Conservation (phyloP, 495 filamentous ascomycete species). For the Lepraria neglecta region DNA sequence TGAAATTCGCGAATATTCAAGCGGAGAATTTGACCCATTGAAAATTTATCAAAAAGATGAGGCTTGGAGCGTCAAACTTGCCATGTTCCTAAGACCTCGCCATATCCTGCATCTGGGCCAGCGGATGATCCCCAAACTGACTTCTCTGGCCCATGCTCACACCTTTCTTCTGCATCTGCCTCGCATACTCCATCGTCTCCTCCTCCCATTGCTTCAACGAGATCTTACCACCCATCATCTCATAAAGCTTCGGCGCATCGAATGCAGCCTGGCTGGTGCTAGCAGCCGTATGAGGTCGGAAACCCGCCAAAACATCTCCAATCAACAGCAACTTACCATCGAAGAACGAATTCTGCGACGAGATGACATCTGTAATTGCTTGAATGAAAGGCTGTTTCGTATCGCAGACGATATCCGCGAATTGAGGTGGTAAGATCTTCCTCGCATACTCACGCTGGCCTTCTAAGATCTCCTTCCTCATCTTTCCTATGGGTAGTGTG, state of each 20-base stretch:
- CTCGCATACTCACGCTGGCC: slow-evolving; percentile 39
- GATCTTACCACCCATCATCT: slow-evolving; percentile 39
- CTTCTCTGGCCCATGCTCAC: slow-evolving; percentile 45
- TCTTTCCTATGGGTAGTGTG: slow-evolving; percentile 47
- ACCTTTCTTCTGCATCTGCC: slow-evolving; percentile 39
- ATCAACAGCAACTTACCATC: slow-evolving; percentile 47
- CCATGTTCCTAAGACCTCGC: slow-evolving; percentile 7
- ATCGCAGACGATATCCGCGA: slow-evolving; percentile 46
- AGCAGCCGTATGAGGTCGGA: slow-evolving; percentile 51
- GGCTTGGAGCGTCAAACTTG: too few relatives aligned
- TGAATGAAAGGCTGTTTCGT: slow-evolving; percentile 49
- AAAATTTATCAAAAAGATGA: too few relatives aligned
- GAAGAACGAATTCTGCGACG: slow-evolving; percentile 40
- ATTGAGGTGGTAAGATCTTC: slow-evolving; percentile 43
- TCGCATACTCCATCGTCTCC: slow-evolving; percentile 41
- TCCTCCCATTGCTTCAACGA: slow-evolving; percentile 38
- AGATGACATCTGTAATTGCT: slow-evolving; percentile 48
- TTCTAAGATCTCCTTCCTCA: slow-evolving; percentile 38
- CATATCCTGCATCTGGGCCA: slow-evolving; percentile 33
- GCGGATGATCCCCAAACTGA: slow-evolving; percentile 34
- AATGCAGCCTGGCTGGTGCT: slow-evolving; percentile 47
- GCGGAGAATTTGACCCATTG: too few relatives aligned
- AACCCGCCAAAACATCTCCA: slow-evolving; percentile 51
- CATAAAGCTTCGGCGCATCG: slow-evolving; percentile 42
- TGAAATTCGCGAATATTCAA: too few relatives aligned